Evolutionary conservation across 2,329 filamentous ascomycete species (phyloP), one percentile per base, ranked within the genome.

Genomic region (Arthrobotrys musiformis): DNA sequence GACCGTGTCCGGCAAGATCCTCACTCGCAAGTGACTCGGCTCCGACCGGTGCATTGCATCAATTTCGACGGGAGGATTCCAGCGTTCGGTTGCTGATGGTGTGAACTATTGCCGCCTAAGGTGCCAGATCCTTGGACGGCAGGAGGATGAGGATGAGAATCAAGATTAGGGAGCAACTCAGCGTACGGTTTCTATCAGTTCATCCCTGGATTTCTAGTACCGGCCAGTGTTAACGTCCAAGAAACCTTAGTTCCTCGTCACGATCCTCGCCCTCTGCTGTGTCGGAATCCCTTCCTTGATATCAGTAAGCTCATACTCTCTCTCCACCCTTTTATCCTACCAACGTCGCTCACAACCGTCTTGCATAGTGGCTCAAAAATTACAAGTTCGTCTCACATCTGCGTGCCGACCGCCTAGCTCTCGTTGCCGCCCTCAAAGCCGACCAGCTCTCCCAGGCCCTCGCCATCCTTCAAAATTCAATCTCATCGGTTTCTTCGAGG

Each of bases 401-500:
- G 69, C 85, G 87, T 56, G 84, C 88, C 11, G 86, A 88, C 62
- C 88, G 90, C 62, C 88, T 97, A 56, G 86, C 90, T 26, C 86
- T 97, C 78, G 93, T 93, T 0, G 94, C 94, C 5, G 93, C 92
- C 1, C 89, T 97, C 82, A 97, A 97, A 83, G 91, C 93, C 19
- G 90, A 92, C 30, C 91, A 94, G 82, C 87, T 97, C 79, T 86
- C 91, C 4, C 91, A 92, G 63, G 92, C 93, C 82, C 88, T 97
- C 68, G 87, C 92, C 62, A 87, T 97, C 62, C 89, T 97, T 79
- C 89, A 93, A 84, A 91, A 91, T 33, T 91, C 90, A 74, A 91
- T 90, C 81, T 86, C 87, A 68, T 90, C 91, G 67, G 90, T 95
- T 50, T 86, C 90, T 5, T 93, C 92, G 0, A 86, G 90, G 75